Evolutionary conservation across 495 filamentous ascomycete species (phyloP).

Genomic region (Neurospora sp.): DNA sequence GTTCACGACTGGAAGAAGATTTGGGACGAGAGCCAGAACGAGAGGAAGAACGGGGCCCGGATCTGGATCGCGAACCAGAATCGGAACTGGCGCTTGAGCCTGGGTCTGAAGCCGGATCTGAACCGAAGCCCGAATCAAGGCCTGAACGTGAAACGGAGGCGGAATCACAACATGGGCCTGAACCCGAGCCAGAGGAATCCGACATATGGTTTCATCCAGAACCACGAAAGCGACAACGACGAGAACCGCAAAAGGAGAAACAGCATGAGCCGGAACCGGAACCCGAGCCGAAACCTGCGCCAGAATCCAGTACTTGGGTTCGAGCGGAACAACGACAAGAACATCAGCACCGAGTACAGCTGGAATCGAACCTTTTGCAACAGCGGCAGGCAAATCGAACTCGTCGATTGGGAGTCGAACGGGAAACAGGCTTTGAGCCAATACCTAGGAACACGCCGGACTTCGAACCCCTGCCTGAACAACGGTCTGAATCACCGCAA

Average conservation of each 20-base stretch:
- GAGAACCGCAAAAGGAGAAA: neutral
- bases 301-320: neutral
- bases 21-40: conserved; percentile 22
- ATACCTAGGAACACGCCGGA: neutral
- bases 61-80: neutral
- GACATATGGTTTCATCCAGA: neutral
- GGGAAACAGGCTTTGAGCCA: neutral
- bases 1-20: neutral
- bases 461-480: neutral
- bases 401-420: neutral
- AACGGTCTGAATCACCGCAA: neutral
- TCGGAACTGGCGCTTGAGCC: neutral
- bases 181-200: neutral
- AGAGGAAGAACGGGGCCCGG: neutral
- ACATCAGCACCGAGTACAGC: neutral
- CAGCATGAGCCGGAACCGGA: neutral
- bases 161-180: neutral
- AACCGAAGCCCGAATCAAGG: neutral
- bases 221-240: neutral
- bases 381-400: neutral
- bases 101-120: neutral
- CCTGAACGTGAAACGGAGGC: neutral
- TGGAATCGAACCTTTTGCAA: neutral
- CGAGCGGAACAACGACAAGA: neutral
- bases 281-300: neutral